phyloP scores from a whole-genome alignment of 2,329 filamentous ascomycete genomes.

The Arthrobotrys sphaeroides region DNA sequence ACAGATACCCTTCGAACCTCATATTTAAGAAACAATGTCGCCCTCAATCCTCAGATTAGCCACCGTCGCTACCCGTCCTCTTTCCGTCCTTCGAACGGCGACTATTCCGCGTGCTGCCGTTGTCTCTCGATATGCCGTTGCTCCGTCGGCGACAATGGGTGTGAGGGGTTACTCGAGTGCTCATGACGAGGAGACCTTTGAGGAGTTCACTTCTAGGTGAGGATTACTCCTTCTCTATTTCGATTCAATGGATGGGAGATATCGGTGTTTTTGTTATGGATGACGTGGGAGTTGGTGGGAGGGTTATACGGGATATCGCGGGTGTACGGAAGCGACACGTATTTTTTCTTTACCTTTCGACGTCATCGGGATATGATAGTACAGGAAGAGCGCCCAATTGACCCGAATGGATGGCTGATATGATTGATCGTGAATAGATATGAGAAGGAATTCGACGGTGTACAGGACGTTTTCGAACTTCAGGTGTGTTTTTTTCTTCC shows the following conservation, averaged over 20 bases:
- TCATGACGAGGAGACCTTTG: conserved; percentile 95
- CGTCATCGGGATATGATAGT: background rate
- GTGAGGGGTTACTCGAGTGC: conserved; percentile 68
- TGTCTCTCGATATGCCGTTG: conserved; percentile 55
- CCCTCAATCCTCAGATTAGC: conserved; percentile 63
- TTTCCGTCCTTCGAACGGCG: conserved; percentile 63
- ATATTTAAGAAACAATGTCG: conserved; percentile 55
- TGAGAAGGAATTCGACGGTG: conserved; percentile 97
- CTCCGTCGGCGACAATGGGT: conserved; percentile 63
- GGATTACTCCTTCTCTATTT: conserved; percentile 58
- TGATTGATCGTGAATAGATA: conserved; percentile 71
- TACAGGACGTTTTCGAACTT: conserved; percentile 99
- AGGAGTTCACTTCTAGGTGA: conserved; percentile 98
- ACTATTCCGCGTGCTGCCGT: conserved; percentile 50
- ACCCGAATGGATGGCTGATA: conserved; percentile 13
- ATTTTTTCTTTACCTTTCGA: background rate
- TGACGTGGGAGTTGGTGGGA: background rate
- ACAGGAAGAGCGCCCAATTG: conserved; percentile 11
- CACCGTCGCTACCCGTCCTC: conserved; percentile 66
- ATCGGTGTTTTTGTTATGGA: background rate
- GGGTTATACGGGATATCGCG: too few species aligned
- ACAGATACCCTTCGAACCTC: conserved; percentile 1
- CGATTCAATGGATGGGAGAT: background rate
- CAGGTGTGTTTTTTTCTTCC: conserved; percentile 73
- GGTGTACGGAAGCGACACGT: background rate